Evolutionary conservation across 2,329 filamentous ascomycete species (phyloP), one percentile per base, ranked within the genome.

Genomic region (Cercospora zeae-maydis): DNA sequence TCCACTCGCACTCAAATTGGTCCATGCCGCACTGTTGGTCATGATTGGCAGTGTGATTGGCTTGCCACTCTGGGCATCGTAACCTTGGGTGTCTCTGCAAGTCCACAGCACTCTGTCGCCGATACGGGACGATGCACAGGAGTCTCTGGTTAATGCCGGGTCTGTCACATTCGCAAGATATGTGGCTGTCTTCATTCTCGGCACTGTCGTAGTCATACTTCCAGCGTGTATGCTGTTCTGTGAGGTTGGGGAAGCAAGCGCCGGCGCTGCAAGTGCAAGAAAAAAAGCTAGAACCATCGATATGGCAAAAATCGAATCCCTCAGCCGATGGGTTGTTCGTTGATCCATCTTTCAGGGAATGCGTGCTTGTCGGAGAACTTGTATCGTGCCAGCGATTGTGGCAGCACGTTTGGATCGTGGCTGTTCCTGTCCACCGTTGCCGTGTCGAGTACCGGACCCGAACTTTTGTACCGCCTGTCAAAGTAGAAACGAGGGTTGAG

Each of bases 21-120:
- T 67, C 69, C 69, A 71, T 21, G 66, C 65, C 8, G 66, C 68
- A 13, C 64, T 64, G 36, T 68, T 70, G 47, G 63, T 62, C n/a
- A 69, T 60, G 10, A 70, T 60, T 2, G 68, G 64, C 2, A 65
- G 33, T 19, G 49, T 14, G 10, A 60, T 58, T 14, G 45, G 37
- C 45, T 53, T 61, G 45, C 55, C 47, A 27, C 64, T 34, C 13
- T 58, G 14, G 14, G 61, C 31, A 55, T 52, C 33, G 49, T 66
- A 69, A 4, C 45, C 39, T 36, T 62, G 58, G 11, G 69, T 71
- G 27, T 71, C 69, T 60, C 70, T 62, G 61, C 70, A 71, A 21
- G 70, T 71, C 70, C 70, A 70, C 8, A 70, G 59, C 21, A 65
- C 62, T 60, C 70, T 62, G 13, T 61, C 58, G 33, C 60, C 59